Conservation (phyloP, 164 flowering plant genomes). For the Piper longum region DNA sequence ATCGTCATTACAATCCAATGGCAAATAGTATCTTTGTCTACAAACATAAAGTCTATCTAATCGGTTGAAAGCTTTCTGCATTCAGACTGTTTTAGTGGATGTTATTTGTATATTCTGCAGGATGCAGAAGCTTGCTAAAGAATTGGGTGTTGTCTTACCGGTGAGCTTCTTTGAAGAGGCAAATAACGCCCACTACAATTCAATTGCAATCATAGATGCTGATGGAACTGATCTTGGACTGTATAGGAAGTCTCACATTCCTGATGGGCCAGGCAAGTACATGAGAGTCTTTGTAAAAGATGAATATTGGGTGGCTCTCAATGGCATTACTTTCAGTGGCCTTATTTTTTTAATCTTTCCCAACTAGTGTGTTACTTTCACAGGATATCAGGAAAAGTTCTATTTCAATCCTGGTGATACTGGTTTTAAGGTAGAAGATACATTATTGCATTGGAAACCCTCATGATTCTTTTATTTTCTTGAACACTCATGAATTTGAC, state of each 20-base stretch:
- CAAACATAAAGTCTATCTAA: too few species aligned
- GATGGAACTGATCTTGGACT: conserved; percentile 93
- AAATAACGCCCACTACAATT: conserved; percentile 95
- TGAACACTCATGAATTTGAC: neutral
- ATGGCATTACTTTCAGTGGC: too few species aligned
- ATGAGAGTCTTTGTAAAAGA: too few species aligned
- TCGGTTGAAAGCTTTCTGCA: too few species aligned
- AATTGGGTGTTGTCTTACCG: conserved; percentile 87
- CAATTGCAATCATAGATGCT: conserved; percentile 89
- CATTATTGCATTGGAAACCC: neutral
- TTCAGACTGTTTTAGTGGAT: neutral
- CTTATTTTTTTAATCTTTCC: neutral
- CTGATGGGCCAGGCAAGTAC: conserved; percentile 84
- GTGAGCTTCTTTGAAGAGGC: conserved; percentile 99
- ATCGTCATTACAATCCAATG: too few species aligned
- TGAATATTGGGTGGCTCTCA: neutral
- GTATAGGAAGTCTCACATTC: conserved; percentile 93
- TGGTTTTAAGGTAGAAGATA: conserved; percentile 66
- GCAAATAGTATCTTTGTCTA: too few species aligned
- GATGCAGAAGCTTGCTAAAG: conserved; percentile 93
- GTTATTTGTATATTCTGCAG: conserved; percentile 17
- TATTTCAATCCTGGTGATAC: conserved; percentile 98
- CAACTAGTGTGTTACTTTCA: conserved; percentile 3
- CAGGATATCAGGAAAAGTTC: conserved; percentile 97
- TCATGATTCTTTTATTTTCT: neutral